Evolutionary conservation across 2,329 filamentous ascomycete genomes (phyloP).

Genomic region (Teratosphaeria destructans): DNA sequence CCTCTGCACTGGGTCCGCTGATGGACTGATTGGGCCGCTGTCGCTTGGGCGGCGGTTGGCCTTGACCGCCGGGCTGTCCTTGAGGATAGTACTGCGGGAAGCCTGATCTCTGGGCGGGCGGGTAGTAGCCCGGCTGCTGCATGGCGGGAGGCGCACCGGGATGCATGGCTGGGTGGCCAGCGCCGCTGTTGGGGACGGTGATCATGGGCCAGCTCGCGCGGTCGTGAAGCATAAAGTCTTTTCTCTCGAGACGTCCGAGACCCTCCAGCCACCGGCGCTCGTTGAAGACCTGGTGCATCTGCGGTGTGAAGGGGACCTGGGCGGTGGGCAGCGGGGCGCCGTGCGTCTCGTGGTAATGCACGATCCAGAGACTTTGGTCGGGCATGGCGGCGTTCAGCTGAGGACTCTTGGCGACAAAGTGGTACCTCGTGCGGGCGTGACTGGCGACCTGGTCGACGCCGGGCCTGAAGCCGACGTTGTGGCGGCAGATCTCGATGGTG

Average conservation of each 20-base stretch:
- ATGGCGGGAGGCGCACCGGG: slow-evolving; percentile 2
- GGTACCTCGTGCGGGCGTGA: slow-evolving; percentile 77
- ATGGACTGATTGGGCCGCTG: slow-evolving; percentile 30
- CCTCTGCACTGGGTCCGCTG: slow-evolving; percentile 31
- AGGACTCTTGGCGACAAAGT: slow-evolving; percentile 64
- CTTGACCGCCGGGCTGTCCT: slow-evolving; percentile 10
- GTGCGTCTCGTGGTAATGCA: slow-evolving; percentile 77
- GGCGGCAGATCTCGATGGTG: slow-evolving; percentile 77
- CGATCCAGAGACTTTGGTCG: slow-evolving; percentile 78
- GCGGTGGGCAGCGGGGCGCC: slow-evolving; percentile 61
- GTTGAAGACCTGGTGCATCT: slow-evolving; percentile 50
- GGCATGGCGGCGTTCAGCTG: slow-evolving; percentile 59
- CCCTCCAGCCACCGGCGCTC: slow-evolving; percentile 53
- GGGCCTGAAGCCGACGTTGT: slow-evolving; percentile 69
- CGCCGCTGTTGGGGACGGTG: slow-evolving; percentile 46
- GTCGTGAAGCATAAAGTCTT: slow-evolving; percentile 91
- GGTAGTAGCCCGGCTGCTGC: background rate
- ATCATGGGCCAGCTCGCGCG: slow-evolving; percentile 83
- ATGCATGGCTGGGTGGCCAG: slow-evolving; percentile 11
- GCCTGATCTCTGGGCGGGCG: slow-evolving; percentile 4
- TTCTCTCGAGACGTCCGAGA: slow-evolving; percentile 72
- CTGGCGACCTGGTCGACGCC: slow-evolving; percentile 57
- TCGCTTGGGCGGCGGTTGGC: slow-evolving; percentile 36
- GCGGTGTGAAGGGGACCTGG: slow-evolving; percentile 51
- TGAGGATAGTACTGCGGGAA: slow-evolving; percentile 13